These are phyloP conservation scores for Hapsidospora chrysogenum DNA, from an alignment of 495 filamentous ascomycete genomes.

Conservation along the genomic window DNA sequence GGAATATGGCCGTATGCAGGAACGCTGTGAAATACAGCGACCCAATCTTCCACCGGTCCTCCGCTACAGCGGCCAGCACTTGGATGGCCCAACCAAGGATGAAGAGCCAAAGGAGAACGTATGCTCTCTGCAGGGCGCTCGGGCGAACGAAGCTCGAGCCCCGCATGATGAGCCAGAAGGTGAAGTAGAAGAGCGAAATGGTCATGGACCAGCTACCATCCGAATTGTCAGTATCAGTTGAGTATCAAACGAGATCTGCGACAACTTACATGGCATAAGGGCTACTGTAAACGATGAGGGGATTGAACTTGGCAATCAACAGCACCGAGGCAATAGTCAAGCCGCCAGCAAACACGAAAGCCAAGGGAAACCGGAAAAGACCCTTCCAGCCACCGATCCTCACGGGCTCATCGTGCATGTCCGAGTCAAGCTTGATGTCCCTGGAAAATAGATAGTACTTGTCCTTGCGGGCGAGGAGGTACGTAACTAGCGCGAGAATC, in stretches of 20 bases:
- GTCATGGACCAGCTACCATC: conserved; percentile 61
- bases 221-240: too few relatives aligned
- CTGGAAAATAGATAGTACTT: conserved; percentile 65
- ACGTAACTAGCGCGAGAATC: conserved; percentile 48
- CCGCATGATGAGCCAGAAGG: conserved; percentile 71
- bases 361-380: conserved; percentile 68
- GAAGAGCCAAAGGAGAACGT: conserved; percentile 74
- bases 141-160: conserved; percentile 72
- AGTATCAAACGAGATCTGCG: neutral
- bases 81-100: conserved; percentile 52
- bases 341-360: conserved; percentile 50
- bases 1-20: conserved; percentile 56
- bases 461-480: conserved; percentile 48
- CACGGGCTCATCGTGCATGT: conserved; percentile 43
- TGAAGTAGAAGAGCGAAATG: conserved; percentile 60
- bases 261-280: conserved; percentile 52
- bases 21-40: conserved; percentile 74
- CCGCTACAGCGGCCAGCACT: conserved; percentile 54
- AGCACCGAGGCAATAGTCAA: conserved; percentile 58
- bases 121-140: conserved; percentile 68
- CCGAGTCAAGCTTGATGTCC: conserved; percentile 32
- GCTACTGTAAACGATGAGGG: conserved; percentile 72
- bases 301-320: conserved; percentile 67
- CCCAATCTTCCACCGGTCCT: conserved; percentile 53
- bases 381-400: conserved; percentile 62